Evolutionary conservation across 805 yeast genomes (phyloP).

Genomic region (Cyberlindnera maclurae): DNA sequence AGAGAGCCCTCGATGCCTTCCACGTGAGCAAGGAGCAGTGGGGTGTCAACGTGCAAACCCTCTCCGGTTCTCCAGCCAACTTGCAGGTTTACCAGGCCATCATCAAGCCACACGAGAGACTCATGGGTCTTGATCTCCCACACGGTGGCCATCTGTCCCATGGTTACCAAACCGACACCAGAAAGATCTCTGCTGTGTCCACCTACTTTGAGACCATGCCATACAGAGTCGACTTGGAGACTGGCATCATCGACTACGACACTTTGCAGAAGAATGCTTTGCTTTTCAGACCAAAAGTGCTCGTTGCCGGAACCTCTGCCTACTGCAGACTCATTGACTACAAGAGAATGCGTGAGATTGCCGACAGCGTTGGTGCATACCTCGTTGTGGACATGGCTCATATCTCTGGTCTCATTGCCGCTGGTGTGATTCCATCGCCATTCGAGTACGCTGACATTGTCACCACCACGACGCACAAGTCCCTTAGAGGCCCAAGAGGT

Average conservation of each 20-base stretch:
- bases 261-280: constrained; percentile 86
- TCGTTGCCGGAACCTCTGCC: constrained; percentile 98
- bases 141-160: constrained; percentile 99
- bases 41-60: constrained; percentile 97
- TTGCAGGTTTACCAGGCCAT: constrained; percentile 93
- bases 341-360: constrained; percentile 92
- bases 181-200: constrained; percentile 92
- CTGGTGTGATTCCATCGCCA: constrained; percentile 93
- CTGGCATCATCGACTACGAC: constrained; percentile 96
- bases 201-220: constrained; percentile 99
- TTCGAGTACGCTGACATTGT: constrained; percentile 96
- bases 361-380: constrained; percentile 96
- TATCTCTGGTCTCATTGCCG: constrained; percentile 91
- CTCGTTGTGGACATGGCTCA: constrained; percentile 98
- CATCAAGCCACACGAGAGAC: constrained; percentile 90
- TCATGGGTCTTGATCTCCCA: constrained; percentile 97
- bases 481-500: constrained; percentile 99
- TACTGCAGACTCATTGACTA: constrained; percentile 95
- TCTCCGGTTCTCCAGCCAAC: constrained; percentile 97
- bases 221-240: constrained; percentile 83
- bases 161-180: constrained; percentile 92
- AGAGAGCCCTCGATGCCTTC: constrained; percentile 91
- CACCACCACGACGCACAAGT: constrained; percentile 98
- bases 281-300: constrained; percentile 90
- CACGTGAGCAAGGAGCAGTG: constrained; percentile 71